These are phyloP conservation scores for Candida stauntonica DNA, from an alignment of 805 yeast genomes.

Conservation along the genomic window DNA sequence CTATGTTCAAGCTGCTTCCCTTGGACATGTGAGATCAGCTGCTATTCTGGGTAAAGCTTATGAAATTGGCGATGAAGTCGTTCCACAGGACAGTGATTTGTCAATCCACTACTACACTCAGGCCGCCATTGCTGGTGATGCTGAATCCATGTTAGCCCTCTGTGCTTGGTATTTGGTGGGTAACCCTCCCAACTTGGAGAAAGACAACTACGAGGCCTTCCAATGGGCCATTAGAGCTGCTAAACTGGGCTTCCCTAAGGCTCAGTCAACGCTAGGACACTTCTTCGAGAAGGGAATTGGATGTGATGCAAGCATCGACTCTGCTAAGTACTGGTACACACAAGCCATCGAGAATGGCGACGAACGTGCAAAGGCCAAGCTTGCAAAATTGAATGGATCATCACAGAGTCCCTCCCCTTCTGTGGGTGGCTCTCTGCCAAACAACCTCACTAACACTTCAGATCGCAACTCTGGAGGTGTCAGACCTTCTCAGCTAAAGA, in stretches of 20 bases:
- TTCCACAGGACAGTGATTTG: slow-evolving; percentile 75
- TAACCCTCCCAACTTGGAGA: slow-evolving; percentile 72
- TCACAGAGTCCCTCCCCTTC: background rate
- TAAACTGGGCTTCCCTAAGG: slow-evolving; percentile 65
- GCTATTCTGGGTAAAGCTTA: slow-evolving; percentile 77
- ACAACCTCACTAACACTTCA: too few species aligned
- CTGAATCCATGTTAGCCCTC: slow-evolving; percentile 85
- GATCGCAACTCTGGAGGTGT: too few species aligned
- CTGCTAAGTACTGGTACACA: slow-evolving; percentile 70
- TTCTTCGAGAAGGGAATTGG: slow-evolving; percentile 89
- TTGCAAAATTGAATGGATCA: slow-evolving; percentile 16
- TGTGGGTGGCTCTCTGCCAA: background rate
- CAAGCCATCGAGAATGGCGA: slow-evolving; percentile 65
- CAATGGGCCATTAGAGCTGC: slow-evolving; percentile 95
- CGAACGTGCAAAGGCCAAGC: slow-evolving; percentile 41
- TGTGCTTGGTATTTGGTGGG: slow-evolving; percentile 98
- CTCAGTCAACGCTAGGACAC: slow-evolving; percentile 79
- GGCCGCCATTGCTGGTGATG: slow-evolving; percentile 85
- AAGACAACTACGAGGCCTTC: slow-evolving; percentile 80
- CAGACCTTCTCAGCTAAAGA: background rate
- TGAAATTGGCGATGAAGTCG: slow-evolving; percentile 63
- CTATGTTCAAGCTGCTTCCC: slow-evolving; percentile 81
- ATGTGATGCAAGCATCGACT: slow-evolving; percentile 50
- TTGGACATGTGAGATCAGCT: slow-evolving; percentile 81
- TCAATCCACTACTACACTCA: slow-evolving; percentile 90